phyloP scores from a whole-genome alignment of 116 monocot species.

The Thalassia testudinum region DNA sequence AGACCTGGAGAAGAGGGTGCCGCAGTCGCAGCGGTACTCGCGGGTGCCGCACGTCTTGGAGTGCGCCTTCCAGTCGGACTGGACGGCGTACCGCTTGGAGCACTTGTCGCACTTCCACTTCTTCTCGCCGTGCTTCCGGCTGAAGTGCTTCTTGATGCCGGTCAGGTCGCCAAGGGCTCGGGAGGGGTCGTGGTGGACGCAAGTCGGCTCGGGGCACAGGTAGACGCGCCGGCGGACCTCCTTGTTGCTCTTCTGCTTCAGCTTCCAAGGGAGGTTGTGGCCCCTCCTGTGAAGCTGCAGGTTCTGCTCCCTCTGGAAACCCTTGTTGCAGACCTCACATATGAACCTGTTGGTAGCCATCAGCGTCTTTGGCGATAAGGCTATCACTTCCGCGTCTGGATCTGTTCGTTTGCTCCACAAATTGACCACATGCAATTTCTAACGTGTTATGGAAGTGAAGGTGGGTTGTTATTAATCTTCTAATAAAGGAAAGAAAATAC shows the following conservation, averaged over 20 bases:
- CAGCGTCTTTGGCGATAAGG: slow-evolving; percentile 62
- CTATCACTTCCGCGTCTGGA: slow-evolving; percentile 81
- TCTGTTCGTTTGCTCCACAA: slow-evolving; percentile 12
- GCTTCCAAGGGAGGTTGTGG: slow-evolving; percentile 92
- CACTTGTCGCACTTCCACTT: slow-evolving; percentile 96
- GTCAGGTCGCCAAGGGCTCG: slow-evolving; percentile 79
- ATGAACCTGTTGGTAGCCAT: slow-evolving; percentile 86
- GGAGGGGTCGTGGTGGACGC: slow-evolving; percentile 80
- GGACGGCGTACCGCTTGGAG: slow-evolving; percentile 89
- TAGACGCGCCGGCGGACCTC: slow-evolving; percentile 10
- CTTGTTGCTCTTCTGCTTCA: slow-evolving; percentile 48
- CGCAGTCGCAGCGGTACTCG: slow-evolving; percentile 93
- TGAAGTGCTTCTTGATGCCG: slow-evolving; percentile 89
- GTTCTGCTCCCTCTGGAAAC: slow-evolving; percentile 27
- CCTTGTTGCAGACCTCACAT: slow-evolving; percentile 82
- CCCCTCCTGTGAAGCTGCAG: slow-evolving; percentile 53
- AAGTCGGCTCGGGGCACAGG: slow-evolving; percentile 51
- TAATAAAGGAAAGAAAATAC: background rate
- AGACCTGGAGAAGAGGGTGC: slow-evolving; percentile 80
- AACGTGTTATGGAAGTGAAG: too few relatives aligned
- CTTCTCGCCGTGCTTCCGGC: slow-evolving; percentile 88
- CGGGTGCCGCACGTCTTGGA: slow-evolving; percentile 63
- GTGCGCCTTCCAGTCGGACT: slow-evolving; percentile 92
- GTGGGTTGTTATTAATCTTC: too few relatives aligned
- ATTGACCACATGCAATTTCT: too few relatives aligned